phyloP scores from a whole-genome alignment of 2,329 filamentous ascomycete species.

The Metarhizium brunneum region DNA sequence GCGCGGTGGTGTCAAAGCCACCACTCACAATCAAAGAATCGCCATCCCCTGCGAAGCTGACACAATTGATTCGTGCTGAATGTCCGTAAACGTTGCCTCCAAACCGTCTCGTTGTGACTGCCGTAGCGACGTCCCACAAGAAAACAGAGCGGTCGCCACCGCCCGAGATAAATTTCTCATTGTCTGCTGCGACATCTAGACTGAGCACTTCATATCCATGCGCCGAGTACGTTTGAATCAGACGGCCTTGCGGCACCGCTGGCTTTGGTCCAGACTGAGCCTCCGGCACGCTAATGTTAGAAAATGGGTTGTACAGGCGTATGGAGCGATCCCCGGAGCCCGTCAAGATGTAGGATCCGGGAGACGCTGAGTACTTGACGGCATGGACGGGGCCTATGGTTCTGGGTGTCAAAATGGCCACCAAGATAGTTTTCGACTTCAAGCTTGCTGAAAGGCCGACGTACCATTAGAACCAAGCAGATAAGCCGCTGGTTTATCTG shows the following conservation, averaged over 20 bases:
- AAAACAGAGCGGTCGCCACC: slow-evolving; percentile 90
- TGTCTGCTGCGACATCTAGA: slow-evolving; percentile 64
- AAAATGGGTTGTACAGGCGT: slow-evolving; percentile 73
- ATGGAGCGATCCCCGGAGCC: slow-evolving; percentile 79
- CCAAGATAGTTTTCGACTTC: not conserved
- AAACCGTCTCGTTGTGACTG: slow-evolving; percentile 68
- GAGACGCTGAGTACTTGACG: slow-evolving; percentile 61
- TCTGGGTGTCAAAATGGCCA: not conserved
- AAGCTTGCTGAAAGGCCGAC: slow-evolving; percentile 10
- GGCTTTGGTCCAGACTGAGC: slow-evolving; percentile 16
- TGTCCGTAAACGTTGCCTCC: slow-evolving; percentile 53
- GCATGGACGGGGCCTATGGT: slow-evolving; percentile 59
- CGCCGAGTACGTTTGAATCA: slow-evolving; percentile 81
- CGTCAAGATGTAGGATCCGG: slow-evolving; percentile 72
- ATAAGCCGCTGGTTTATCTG: slow-evolving; percentile 42
- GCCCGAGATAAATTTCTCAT: slow-evolving; percentile 75
- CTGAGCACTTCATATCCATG: slow-evolving; percentile 91
- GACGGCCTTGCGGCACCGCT: slow-evolving; percentile 38
- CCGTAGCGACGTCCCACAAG: slow-evolving; percentile 85
- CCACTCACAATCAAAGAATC: slow-evolving; percentile 65
- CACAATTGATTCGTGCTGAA: slow-evolving; percentile 64
- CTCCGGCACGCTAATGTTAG: slow-evolving; percentile 30
- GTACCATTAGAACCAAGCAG: slow-evolving; percentile 50
- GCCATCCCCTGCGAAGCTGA: slow-evolving; percentile 67
- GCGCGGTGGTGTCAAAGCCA: slow-evolving; percentile 66